phyloP scores from a whole-genome alignment of 78 protist species.

The Dictyostelium citrinum region DNA sequence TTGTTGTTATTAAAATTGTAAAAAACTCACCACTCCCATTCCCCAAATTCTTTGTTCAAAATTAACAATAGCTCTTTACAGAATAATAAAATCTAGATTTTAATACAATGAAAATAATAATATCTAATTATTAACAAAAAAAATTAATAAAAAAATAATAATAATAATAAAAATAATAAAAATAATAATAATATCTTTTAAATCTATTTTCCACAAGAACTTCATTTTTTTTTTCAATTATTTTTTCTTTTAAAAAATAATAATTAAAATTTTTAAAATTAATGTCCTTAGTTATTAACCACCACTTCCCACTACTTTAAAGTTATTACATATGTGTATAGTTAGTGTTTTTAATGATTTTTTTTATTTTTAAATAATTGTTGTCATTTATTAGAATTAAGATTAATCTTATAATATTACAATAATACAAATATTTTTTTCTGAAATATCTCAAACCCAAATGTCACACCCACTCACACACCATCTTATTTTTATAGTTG shows the following conservation, averaged over 20 bases:
- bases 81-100: not conserved
- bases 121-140: too few species aligned
- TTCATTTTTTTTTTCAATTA: not conserved
- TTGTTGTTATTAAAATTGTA: too few species aligned
- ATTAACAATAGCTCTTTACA: not conserved
- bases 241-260: not conserved
- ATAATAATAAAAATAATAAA: too few species aligned
- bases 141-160: too few species aligned
- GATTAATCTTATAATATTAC: not conserved
- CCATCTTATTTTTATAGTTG: not conserved
- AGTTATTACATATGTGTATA: too few species aligned
- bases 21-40: not conserved
- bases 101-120: not conserved
- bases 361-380: not conserved
- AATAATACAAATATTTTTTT: not conserved
- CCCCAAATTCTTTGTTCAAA: not conserved
- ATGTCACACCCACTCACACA: not conserved
- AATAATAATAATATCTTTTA: too few species aligned
- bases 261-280: not conserved
- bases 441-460: not conserved
- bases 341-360: not conserved
- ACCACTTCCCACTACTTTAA: not conserved
- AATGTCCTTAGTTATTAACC: not conserved
- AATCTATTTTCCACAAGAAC: not conserved
- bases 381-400: not conserved